Base-by-base conservation (phyloP, 2,329 filamentous ascomycete genomes). In the Colletotrichum kahawae region DNA sequence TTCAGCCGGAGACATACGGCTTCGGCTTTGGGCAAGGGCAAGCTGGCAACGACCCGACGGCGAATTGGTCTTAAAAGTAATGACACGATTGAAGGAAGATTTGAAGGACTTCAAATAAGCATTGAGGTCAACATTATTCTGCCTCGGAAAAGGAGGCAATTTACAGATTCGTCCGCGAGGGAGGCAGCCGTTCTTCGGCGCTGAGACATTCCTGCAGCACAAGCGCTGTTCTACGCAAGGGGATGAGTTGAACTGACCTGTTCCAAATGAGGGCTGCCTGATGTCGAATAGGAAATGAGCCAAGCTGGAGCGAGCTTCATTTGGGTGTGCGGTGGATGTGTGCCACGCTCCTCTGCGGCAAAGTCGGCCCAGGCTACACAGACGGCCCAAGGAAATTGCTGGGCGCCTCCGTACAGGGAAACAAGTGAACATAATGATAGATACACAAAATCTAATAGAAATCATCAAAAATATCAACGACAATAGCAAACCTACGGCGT, bases 1-100 rank as follows among this genome's bases (percentile, higher is more conserved):
- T 77, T 31, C 74, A 69, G 43, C 75, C 75, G 13, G 65, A 75
- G 48, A 76, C 75, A 4, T 76, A 77, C 57, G 75, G 75, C 13
- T 73, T 77, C 24, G 65, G 73, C 29, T 75, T 77, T 24, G 75
- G 59, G 5, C 71, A 71, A 57, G 75, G 71, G 8, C 68, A 71
- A 16, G 72, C 72, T 29, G 72, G 72, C 5, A 75, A 71, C 14
- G 72, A 71, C 31, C 72, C 72, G 14, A 75, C 72, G 6, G 72
- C 72, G 5, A 75, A 75, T 27, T 71, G 68, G 72, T 67, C 60
- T 5, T 71, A 43, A 75, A 10, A 13, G 8, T 5, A 27, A 24
- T 7, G 14, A 7, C 13, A 63, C 14, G n/a, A 36, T 27, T 16
- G 60, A 63, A 63, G 13, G 18, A 34, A 4, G 9, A 62, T 24